Evolutionary conservation across 169 alveolate species (phyloP), one percentile per base, ranked within the genome.

Genomic region (Eimeria praecox): DNA sequence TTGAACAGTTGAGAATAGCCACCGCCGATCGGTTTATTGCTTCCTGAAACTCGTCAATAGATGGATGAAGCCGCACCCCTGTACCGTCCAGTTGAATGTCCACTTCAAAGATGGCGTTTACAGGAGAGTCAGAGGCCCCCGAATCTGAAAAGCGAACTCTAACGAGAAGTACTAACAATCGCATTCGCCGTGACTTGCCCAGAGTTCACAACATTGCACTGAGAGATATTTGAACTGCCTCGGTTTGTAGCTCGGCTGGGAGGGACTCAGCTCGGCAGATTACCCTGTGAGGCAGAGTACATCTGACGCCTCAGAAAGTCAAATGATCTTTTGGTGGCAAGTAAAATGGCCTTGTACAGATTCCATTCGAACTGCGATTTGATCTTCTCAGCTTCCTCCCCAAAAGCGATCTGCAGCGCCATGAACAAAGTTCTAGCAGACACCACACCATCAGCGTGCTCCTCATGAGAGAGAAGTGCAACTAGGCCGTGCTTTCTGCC

Each of bases 301-400:
- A 89, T 89, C 24, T 89, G 94, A 38, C 94, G 83, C 66, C 86
- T 64, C 20, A 89, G 54, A 59, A 89, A 89, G 86, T 89, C 87
- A 44, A 89, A 69, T 0, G 94, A 89, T 38, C 94, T 89, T 22
- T 73, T 42, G 54, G 99, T 99, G 80, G 99, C 98, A 78, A 98
- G 98, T 75, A 99, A 97, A 91, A 99, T 96, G 83, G 99, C 99
- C 96, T 98, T 98, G 97, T 99, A 99, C 98, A 99, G 97, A 91
- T 98, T 97, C 99, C 99, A 98, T 96, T 98, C 98, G 97, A 98
- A 99, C 97, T 99, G 99, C 90, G 98, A 98, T 83, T 98, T 98
- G 77, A 99, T 97, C 94, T 98, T 98, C 83, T 97, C 96, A 90
- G 98, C 98, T 90, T 98, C 99, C 98, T 98, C 80, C 97, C 96